Base-by-base conservation (phyloP, 2,329 filamentous ascomycete genomes). In the Aspergillus texensis region DNA sequence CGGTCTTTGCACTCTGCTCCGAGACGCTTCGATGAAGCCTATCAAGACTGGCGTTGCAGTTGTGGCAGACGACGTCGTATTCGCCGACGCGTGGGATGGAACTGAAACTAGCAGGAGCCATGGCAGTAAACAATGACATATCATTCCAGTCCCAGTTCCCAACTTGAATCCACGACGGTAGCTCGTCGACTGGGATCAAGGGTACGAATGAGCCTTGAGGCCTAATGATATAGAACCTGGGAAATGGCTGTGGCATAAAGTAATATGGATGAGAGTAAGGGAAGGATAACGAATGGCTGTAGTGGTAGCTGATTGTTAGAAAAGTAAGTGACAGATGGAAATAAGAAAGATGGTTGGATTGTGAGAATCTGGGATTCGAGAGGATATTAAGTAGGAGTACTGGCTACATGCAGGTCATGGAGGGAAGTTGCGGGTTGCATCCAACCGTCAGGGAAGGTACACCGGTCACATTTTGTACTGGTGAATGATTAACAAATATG, bases 181-280 rank as follows among this genome's bases (percentile, higher is more conserved):
- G 68, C 68, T 83, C 80, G 60, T 82, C 81, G 9, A 80, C 58
- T 0, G 81, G 73, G 26, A 83, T 75, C 30, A 83, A 69, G 9
- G 81, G 80, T 12, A 78, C 73, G 16, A 75, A 62, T 8, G 65
- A 62, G 8, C 75, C 72, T 43, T 77, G 76, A 2, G 74, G 72
- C 2, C 81, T 75, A 41, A 75, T 68, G 48, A 82, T 67, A 62
- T 77, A 82, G 68, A 77, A 81, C 16, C 71, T 66, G 4, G 80
- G 79, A 24, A 68, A 70, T 26, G 73, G 71, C 6, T 68, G 72
- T 21, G 48, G 60, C 62, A 62, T 65, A 14, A 34, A 41, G 57
- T 60, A 45, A 62, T 62, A 32, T 58, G 46, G 41, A 26, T 32
- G 46, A 50, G 56, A 32, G 62, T 50, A 50, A 56, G 26, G 36